Evolutionary conservation across 805 yeast species (phyloP).

Genomic region (Pachysolen tannophilus): DNA sequence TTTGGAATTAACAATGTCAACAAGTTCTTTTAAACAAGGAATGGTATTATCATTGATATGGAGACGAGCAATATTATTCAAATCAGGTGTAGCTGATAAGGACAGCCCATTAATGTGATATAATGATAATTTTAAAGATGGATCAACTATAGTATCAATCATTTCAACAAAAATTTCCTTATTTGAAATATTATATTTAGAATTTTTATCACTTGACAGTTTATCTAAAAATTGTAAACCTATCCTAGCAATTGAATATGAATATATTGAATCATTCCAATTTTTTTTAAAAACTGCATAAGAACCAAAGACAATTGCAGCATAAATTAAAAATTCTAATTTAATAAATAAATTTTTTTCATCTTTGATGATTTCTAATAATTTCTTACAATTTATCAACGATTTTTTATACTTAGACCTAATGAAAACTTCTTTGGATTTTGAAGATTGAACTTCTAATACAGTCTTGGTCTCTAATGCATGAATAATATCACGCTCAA

Average conservation of each 20-base stretch:
- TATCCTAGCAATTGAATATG: constrained; percentile 55
- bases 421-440: constrained; percentile 41
- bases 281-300: constrained; percentile 42
- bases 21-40: constrained; percentile 28
- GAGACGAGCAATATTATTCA: constrained; percentile 40
- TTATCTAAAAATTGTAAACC: constrained; percentile 46
- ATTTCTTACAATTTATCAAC: constrained; percentile 30
- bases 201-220: constrained; percentile 10
- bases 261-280: constrained; percentile 45
- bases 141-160: constrained; percentile 53
- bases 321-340: constrained; percentile 29
- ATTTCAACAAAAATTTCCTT: constrained; percentile 45
- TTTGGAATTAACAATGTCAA: constrained; percentile 24
- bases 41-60: constrained; percentile 25
- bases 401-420: constrained; percentile 65
- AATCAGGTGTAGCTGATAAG: constrained; percentile 28
- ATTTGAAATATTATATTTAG: constrained; percentile 16
- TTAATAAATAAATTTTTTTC: constrained; percentile 29
- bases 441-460: constrained; percentile 44
- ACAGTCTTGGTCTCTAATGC: constrained; percentile 55
- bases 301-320: constrained; percentile 26
- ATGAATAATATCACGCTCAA: constrained; percentile 70
- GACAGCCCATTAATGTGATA: constrained; percentile 31
- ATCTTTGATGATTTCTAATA: constrained; percentile 31
- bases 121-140: constrained; percentile 39